Evolutionary conservation across 495 filamentous ascomycete species (phyloP).

Genomic region (Neurospora africana): DNA sequence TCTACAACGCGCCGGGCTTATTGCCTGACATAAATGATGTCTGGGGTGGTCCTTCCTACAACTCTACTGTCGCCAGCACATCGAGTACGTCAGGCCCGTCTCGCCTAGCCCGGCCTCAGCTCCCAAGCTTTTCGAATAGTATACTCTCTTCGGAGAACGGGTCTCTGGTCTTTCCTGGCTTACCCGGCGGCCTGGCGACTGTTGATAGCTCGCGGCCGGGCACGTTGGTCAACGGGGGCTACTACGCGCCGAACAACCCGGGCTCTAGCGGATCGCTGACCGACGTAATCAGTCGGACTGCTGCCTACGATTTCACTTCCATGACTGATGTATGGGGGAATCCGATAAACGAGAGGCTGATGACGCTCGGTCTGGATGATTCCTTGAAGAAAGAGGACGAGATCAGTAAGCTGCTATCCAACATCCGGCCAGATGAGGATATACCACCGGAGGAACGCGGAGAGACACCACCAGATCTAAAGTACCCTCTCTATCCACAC

Average conservation of each 20-base stretch:
- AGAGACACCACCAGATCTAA: constrained; percentile 64
- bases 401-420: constrained; percentile 56
- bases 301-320: constrained; percentile 12
- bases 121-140: background rate
- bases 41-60: background rate
- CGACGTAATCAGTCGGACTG: background rate
- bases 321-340: constrained; percentile 19
- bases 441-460: constrained; percentile 53
- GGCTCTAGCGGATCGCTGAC: background rate
- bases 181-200: background rate
- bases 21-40: background rate
- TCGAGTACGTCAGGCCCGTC: background rate
- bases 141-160: background rate
- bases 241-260: background rate
- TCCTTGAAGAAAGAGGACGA: constrained; percentile 51
- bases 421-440: constrained; percentile 65
- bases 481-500: constrained; percentile 64
- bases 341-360: constrained; percentile 5
- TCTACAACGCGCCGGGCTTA: background rate
- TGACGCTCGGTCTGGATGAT: constrained; percentile 28
- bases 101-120: background rate
- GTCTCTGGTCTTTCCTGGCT: background rate
- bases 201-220: background rate
- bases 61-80: background rate
- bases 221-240: background rate